phyloP scores from a whole-genome alignment of 352 stramenopile species.

The Phytopythium mirpurense region DNA sequence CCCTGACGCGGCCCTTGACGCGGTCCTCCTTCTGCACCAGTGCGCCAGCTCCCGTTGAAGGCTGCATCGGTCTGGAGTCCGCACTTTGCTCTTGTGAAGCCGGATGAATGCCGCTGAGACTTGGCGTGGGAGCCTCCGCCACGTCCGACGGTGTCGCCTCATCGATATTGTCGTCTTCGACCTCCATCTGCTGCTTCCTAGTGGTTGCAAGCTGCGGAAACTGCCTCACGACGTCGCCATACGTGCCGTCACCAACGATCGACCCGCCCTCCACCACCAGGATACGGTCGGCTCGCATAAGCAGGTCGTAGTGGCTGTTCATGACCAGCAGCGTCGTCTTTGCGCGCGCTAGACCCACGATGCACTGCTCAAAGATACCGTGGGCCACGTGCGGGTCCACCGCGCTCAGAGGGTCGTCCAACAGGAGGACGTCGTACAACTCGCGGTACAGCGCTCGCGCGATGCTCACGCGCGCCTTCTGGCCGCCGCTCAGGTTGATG shows the following conservation, averaged over 20 bases:
- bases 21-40: slow-evolving; percentile 25
- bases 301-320: slow-evolving; percentile 23
- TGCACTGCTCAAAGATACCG: slow-evolving; percentile 27
- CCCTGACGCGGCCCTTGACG: slow-evolving; percentile 19
- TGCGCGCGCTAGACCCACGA: slow-evolving; percentile 13
- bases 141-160: too few relatives aligned
- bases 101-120: too few relatives aligned
- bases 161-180: background rate
- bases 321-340: slow-evolving; percentile 82
- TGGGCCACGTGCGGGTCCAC: slow-evolving; percentile 30
- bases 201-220: too few relatives aligned
- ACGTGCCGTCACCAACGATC: too few relatives aligned
- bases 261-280: slow-evolving; percentile 11
- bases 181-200: too few relatives aligned
- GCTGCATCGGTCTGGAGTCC: too few relatives aligned
- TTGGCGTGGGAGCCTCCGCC: too few relatives aligned
- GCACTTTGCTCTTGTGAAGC: background rate
- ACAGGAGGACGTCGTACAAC: slow-evolving; percentile 41
- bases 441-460: slow-evolving; percentile 85
- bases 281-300: slow-evolving; percentile 17
- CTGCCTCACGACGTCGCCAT: too few relatives aligned
- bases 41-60: slow-evolving; percentile 3
- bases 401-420: slow-evolving; percentile 33
- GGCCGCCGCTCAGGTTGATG: slow-evolving; percentile 91
- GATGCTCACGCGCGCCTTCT: slow-evolving; percentile 83